Evolutionary conservation across 2,329 filamentous ascomycete species (phyloP).

Genomic region (Lomentospora prolificans): DNA sequence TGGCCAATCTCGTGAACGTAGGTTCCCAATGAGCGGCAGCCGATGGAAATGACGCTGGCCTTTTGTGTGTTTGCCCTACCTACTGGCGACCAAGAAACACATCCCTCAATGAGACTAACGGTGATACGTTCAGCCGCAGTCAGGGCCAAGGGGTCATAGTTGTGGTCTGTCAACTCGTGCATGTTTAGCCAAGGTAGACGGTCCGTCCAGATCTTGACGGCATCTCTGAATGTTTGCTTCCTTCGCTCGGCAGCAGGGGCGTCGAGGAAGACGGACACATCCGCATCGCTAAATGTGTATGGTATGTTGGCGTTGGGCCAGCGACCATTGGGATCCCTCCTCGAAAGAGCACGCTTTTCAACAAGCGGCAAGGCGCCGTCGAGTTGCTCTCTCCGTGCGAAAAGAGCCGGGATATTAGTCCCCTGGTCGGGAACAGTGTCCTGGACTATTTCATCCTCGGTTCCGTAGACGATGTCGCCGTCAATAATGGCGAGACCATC

Average conservation of each 20-base stretch:
- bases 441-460: conserved; percentile 3
- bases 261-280: not conserved
- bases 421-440: not conserved
- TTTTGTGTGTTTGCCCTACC: not conserved
- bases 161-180: not conserved
- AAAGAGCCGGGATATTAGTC: not conserved
- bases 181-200: conserved; percentile 10
- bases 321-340: not conserved
- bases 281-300: not conserved
- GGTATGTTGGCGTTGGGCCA: not conserved
- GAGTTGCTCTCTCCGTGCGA: not conserved
- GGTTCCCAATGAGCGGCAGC: not conserved
- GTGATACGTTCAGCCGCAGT: conserved; percentile 3
- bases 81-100: conserved; percentile 7
- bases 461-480: conserved; percentile 10
- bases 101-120: not conserved
- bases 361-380: not conserved
- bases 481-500: conserved; percentile 9
- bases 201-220: conserved; percentile 8
- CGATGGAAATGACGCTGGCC: conserved; percentile 8
- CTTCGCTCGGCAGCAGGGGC: conserved; percentile 1
- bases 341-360: not conserved
- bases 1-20: conserved; percentile 11
- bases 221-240: conserved; percentile 1
- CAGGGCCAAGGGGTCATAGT: not conserved